These are phyloP conservation scores for Naganishia liquefaciens DNA, from an alignment of 1,284 basidiomycete species.

Conservation along the genomic window DNA sequence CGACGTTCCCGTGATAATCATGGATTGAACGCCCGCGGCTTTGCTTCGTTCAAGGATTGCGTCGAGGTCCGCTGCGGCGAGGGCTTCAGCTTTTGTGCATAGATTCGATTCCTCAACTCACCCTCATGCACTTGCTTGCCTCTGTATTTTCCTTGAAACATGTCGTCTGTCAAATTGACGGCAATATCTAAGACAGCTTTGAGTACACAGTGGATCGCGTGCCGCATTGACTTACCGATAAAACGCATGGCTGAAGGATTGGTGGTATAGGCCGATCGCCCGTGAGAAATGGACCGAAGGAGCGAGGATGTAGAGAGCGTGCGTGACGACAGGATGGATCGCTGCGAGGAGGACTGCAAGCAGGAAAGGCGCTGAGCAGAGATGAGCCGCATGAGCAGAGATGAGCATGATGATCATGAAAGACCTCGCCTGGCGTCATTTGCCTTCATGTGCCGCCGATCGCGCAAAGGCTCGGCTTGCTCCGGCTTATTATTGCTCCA, in stretches of 20 bases:
- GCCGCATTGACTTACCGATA: slow-evolving; percentile 1
- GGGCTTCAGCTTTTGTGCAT: not conserved
- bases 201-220: not conserved
- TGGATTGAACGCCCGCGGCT: slow-evolving; percentile 68
- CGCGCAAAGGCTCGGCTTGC: too few species aligned
- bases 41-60: slow-evolving; percentile 65
- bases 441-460: too few species aligned
- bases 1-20: slow-evolving; percentile 79
- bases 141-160: slow-evolving; percentile 57
- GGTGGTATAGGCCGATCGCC: not conserved
- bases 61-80: slow-evolving; percentile 64
- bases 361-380: too few species aligned
- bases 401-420: too few species aligned
- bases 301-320: too few species aligned
- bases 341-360: not conserved
- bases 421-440: too few species aligned
- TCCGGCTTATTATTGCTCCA: not conserved
- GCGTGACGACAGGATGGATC: not conserved
- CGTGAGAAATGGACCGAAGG: not conserved
- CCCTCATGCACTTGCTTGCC: slow-evolving; percentile 54
- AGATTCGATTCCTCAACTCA: slow-evolving; percentile 8
- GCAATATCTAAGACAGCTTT: slow-evolving; percentile 55
- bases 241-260: slow-evolving; percentile 2
- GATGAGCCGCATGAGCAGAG: too few species aligned
- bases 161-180: slow-evolving; percentile 57